These are phyloP conservation scores for Trichoderma polysporum DNA, from an alignment of 2,329 filamentous ascomycete species.

Conservation along the genomic window DNA sequence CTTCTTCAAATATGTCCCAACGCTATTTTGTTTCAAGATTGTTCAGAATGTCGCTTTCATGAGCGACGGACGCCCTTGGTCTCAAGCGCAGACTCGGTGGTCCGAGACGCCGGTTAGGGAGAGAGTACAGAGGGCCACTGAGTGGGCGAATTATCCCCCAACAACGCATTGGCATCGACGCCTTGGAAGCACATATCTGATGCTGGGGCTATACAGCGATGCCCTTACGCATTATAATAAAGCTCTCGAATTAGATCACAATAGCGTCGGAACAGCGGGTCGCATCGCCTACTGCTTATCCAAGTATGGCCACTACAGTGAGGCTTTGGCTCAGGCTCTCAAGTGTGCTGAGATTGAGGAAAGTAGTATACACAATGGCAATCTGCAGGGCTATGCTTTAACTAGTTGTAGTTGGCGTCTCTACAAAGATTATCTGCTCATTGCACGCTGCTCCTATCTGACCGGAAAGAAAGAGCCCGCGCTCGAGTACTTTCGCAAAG, in stretches of 20 bases:
- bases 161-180: conserved; percentile 41
- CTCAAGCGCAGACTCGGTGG: conserved; percentile 39
- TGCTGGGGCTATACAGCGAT: conserved; percentile 35
- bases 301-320: conserved; percentile 36
- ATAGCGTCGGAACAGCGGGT: conserved; percentile 40
- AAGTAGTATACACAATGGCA: conserved; percentile 30
- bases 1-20: conserved; percentile 40
- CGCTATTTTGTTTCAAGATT: conserved; percentile 44
- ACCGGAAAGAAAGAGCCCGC: conserved; percentile 35
- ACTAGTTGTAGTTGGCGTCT: conserved; percentile 39
- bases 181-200: conserved; percentile 42
- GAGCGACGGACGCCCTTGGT: conserved; percentile 40
- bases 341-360: conserved; percentile 40
- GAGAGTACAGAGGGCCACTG: conserved; percentile 37
- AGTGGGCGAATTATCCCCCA: conserved; percentile 38
- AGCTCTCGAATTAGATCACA: conserved; percentile 38
- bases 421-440: conserved; percentile 42
- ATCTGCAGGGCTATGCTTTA: conserved; percentile 28
- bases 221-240: conserved; percentile 39
- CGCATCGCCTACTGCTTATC: conserved; percentile 44
- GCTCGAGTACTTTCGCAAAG: conserved; percentile 39
- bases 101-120: conserved; percentile 35
- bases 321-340: conserved; percentile 38
- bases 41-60: conserved; percentile 43
- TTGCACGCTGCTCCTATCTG: conserved; percentile 39